A percentile compares a stretch with the other conserved stretches of the same genome.
These are phyloP conservation scores for Neofusicoccum cordaticola DNA, from an alignment of 2,329 filamentous ascomycete species.

Conservation along the genomic window DNA sequence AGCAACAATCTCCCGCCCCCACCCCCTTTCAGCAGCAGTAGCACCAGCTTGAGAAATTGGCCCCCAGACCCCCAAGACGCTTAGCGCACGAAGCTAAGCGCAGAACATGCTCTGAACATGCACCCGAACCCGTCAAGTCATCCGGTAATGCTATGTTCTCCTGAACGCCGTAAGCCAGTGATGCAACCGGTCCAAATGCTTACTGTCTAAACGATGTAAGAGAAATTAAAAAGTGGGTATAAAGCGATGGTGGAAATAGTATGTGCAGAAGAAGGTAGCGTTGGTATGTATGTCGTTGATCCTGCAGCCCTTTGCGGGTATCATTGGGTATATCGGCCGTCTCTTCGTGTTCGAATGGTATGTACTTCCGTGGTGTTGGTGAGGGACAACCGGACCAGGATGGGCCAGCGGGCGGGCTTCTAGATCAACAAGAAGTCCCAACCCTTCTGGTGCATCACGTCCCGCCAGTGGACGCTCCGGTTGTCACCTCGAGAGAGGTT, in stretches of 20 bases:
- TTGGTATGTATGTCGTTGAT: conserved; percentile 20
- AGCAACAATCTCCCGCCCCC: background rate
- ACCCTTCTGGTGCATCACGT: conserved; percentile 84
- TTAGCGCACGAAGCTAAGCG: conserved; percentile 9
- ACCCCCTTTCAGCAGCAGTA: background rate
- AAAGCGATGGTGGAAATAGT: conserved; percentile 27
- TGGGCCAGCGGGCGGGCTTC: conserved; percentile 24
- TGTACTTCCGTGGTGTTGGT: conserved; percentile 14
- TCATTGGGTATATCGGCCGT: conserved; percentile 17
- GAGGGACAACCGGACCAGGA: conserved; percentile 32
- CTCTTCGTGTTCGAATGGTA: conserved; percentile 9
- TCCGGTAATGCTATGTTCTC: conserved; percentile 6
- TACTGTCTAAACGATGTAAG: conserved; percentile 7
- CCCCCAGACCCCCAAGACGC: background rate
- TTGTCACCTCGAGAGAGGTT: conserved; percentile 46
- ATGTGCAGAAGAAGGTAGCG: conserved; percentile 34
- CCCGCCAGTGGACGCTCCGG: conserved; percentile 86
- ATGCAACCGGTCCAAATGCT: conserved; percentile 4
- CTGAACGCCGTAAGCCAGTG: conserved; percentile 13
- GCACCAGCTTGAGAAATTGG: conserved; percentile 4
- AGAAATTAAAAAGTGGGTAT: conserved; percentile 41
- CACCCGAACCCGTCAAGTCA: conserved; percentile 10
- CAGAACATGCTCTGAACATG: conserved; percentile 1
- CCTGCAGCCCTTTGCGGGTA: conserved; percentile 8
- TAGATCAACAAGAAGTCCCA: conserved; percentile 93